These are phyloP conservation scores for Monilinia aucupariae DNA, from an alignment of 2,329 filamentous ascomycete genomes.

Conservation along the genomic window DNA sequence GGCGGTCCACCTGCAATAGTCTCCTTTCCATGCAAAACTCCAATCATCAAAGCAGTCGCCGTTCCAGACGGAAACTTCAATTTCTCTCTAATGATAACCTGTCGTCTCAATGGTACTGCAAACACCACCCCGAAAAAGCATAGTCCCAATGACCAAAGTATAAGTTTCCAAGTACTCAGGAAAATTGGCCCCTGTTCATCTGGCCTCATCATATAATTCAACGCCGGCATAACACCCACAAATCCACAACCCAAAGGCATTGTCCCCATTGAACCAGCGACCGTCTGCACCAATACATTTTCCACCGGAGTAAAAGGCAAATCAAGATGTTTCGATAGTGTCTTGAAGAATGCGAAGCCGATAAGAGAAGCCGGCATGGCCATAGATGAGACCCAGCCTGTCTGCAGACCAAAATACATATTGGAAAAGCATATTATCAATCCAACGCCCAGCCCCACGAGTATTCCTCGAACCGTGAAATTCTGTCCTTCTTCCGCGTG, in stretches of 20 bases:
- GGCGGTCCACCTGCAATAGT: conserved; percentile 21
- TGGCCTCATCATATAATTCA: conserved; percentile 75
- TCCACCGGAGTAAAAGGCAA: conserved; percentile 90
- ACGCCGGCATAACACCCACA: conserved; percentile 86
- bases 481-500: conserved; percentile 46
- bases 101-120: conserved; percentile 80
- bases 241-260: conserved; percentile 96
- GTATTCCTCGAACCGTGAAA: conserved; percentile 78
- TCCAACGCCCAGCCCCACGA: conserved; percentile 77
- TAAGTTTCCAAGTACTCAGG: conserved; percentile 68
- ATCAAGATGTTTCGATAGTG: conserved; percentile 63
- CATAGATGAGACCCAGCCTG: conserved; percentile 78
- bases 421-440: conserved; percentile 93
- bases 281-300: conserved; percentile 94
- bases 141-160: conserved; percentile 86
- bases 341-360: conserved; percentile 89
- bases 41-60: conserved; percentile 89
- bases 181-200: conserved; percentile 74
- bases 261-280: conserved; percentile 89
- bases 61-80: conserved; percentile 93
- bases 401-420: conserved; percentile 98
- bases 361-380: conserved; percentile 93
- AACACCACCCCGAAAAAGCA: conserved; percentile 98
- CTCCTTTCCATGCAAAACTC: conserved; percentile 70
- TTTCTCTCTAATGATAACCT: conserved; percentile 90